Evolutionary conservation across 139 green algal species (phyloP).

Genomic region (Spirogloea muscicola): DNA sequence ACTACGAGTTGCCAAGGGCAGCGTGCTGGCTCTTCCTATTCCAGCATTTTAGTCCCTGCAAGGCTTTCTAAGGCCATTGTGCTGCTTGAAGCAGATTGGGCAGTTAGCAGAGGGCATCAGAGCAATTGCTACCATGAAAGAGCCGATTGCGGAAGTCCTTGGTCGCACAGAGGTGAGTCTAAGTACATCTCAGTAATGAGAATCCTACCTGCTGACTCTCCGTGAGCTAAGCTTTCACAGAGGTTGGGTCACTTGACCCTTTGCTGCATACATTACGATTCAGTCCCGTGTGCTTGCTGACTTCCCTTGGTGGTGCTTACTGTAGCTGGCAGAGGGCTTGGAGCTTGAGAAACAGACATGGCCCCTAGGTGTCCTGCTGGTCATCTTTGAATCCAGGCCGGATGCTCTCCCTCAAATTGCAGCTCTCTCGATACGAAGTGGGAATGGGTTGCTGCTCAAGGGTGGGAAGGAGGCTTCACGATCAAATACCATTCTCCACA

Average conservation of each 20-base stretch:
- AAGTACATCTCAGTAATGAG: no score
- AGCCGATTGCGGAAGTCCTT: slow-evolving; percentile 45
- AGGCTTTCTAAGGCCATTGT: no score
- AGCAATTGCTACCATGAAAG: slow-evolving; percentile 67
- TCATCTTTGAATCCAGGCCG: slow-evolving; percentile 98
- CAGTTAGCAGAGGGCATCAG: slow-evolving; percentile 85
- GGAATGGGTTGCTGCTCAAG: slow-evolving; percentile 92
- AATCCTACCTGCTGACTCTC: no score
- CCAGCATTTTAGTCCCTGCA: no score
- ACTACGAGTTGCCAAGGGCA: no score
- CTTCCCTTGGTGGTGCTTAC: no score
- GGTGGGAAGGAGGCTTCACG: slow-evolving; percentile 90
- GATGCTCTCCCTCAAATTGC: slow-evolving; percentile 93
- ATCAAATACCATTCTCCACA: slow-evolving; percentile 81
- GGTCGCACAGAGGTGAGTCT: slow-evolving; percentile 7
- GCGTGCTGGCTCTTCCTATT: no score
- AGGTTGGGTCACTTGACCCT: no score
- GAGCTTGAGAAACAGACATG: slow-evolving; percentile 85
- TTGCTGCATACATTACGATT: no score
- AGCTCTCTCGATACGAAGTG: slow-evolving; percentile 73
- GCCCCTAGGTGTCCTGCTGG: slow-evolving; percentile 93
- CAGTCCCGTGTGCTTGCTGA: no score
- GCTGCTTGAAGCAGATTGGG: slow-evolving; percentile 33
- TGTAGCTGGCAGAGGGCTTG: slow-evolving; percentile 90
- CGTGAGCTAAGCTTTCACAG: no score